Base-by-base conservation (phyloP, 1,284 basidiomycete genomes). In the Waitea zeae region DNA sequence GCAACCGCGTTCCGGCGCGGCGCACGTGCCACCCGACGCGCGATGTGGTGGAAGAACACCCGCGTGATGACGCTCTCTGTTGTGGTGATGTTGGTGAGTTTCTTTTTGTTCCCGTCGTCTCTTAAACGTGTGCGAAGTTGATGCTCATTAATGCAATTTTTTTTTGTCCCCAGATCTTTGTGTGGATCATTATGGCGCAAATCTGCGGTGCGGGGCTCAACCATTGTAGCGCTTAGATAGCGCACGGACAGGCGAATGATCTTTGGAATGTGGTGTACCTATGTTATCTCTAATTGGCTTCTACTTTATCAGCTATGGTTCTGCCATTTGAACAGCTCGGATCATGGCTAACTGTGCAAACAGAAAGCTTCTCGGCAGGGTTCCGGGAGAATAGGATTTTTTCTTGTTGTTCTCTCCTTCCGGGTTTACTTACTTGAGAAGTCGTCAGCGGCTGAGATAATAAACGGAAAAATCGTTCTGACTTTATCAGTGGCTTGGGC, bases 21-120 rank as follows among this genome's bases (percentile, higher is more conserved):
- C 2, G 90, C 92, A 4, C 69, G 89, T 26, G 75, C 67, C 2
- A 76, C 92, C 12, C 62, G 93, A 31, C 65, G 90, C 41, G 78
- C 92, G 52, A 93, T 96, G 82, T 97, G 93, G 87, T 98, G 90
- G 90, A 79, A 75, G 57, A 93, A 88, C 49, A 75, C 64, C 42
- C 78, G 82, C 54, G 72, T 89, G 33, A 50, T 86, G 45, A 71
- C 61, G 2, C 55, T 96, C 27, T 70, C 70, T 30, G 62, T 75
- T 6, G 54, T 90, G 31, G 82, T 92, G 26, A 75, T 57, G 5
- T 43, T 93, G 47, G 82, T 88, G 51, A 59, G 80, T 67, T n/a
- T 7, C 33, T 30, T 24, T 4, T 33, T 42, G 18, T 33, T 31
- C 15, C 30, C 38, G 14, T 40, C 31, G 34, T 15, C 30, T 34